Evolutionary conservation across 2,329 filamentous ascomycete species (phyloP), one percentile per base, ranked within the genome.

Genomic region (Beauveria scarabaeidicola): DNA sequence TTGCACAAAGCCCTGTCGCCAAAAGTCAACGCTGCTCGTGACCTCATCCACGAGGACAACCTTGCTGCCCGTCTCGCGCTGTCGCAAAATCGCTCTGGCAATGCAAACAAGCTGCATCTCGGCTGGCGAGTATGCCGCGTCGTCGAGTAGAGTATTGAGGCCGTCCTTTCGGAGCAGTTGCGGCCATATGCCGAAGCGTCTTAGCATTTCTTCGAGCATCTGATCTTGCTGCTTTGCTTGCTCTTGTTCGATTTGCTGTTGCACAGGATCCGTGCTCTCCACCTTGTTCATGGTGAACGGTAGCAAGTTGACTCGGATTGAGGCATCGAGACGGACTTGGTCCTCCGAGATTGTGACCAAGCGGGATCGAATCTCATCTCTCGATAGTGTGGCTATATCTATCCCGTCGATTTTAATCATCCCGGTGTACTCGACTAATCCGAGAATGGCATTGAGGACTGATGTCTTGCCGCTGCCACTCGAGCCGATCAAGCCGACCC

Each of bases 311-410:
- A 71, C 66, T 11, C 75, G 73, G 4, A 81, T 68, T 1, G 69
- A 74, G 15, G 73, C 76, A 2, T 72, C 71, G 10, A 80, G 68
- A 5, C 75, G 67, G 51, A 78, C 71, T 0, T 76, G 70, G 27
- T 80, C 77, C 68, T 81, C 77, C 0, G 78, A 76, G 5, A 81
- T 66, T 5, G 73, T 72, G 23, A 75, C 72, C 10, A 81, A 66
- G 3, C 72, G 67, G 1, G 69, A 68, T 36, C 78, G 75, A n/a
- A 80, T 67, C 1, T 66, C 66, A 50, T 76, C 68, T 29, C 72
- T 73, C 1, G 73, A 71, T 1, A 79, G 64, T 8, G 64, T 69
- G 3, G 70, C 65, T 13, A 80, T 67, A 41, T 77, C 73, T 4
- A 77, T 55, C 0, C 69, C 71, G 60, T 80, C 77, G 19, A 81